Percentiles rank a stretch among this genome's conserved stretches.
Evolutionary conservation across 164 flowering plant species (phyloP).

Genomic region (Magnolia kwangsiensis): DNA sequence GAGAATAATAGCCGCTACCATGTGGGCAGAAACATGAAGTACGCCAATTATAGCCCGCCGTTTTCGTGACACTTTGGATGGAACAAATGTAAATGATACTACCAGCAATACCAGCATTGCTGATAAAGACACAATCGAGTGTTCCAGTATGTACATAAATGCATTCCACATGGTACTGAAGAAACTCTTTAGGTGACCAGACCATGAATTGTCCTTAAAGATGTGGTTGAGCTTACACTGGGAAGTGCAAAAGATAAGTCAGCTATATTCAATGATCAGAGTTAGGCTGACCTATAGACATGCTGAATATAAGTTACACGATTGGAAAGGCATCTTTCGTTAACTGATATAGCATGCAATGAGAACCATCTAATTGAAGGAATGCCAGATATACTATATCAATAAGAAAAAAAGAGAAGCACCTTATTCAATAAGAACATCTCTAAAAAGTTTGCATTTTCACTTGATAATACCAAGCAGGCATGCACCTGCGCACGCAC

Average conservation of each 20-base stretch:
- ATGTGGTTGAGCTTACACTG: constrained; percentile 90
- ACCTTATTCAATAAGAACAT: no score
- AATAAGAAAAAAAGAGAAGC: no score
- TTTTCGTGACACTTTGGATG: constrained; percentile 84
- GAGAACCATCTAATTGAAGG: no score
- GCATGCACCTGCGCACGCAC: no score
- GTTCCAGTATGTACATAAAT: constrained; percentile 60
- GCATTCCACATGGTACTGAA: constrained; percentile 65
- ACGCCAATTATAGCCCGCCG: constrained; percentile 62
- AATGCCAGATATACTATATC: no score
- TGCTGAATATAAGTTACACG: not conserved
- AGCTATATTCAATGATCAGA: constrained; percentile 10
- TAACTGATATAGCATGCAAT: no score
- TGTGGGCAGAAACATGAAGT: constrained; percentile 89
- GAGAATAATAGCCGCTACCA: constrained; percentile 78
- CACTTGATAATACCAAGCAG: no score
- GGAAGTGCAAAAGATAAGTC: constrained; percentile 13
- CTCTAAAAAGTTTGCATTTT: no score
- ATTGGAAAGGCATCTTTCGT: no score
- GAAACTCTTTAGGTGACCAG: constrained; percentile 82
- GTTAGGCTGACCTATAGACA: not conserved
- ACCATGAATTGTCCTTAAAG: constrained; percentile 68
- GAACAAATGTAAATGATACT: constrained; percentile 64
- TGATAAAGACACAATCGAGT: constrained; percentile 64
- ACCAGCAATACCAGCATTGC: constrained; percentile 61